Evolutionary conservation across 345 rosid genomes (phyloP).

Genomic region (Noccaea caerulescens): DNA sequence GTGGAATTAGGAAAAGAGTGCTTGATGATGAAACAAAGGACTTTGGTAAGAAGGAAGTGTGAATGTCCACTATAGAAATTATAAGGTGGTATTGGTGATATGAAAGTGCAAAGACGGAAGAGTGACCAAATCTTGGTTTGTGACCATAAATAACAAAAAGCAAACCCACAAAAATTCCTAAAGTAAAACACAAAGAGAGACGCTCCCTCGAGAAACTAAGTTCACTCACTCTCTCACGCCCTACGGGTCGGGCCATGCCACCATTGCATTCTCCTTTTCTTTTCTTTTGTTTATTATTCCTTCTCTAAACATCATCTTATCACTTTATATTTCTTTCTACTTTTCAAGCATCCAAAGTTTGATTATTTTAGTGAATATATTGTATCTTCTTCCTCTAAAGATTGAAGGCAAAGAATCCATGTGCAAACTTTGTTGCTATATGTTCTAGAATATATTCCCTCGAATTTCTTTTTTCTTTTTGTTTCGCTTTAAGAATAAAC

Average conservation of each 20-base stretch:
- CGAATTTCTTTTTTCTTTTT: constrained; percentile 24
- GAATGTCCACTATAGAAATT: constrained; percentile 39
- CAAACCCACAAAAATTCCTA: constrained; percentile 32
- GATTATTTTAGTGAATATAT: constrained; percentile 37
- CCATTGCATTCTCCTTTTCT: constrained; percentile 35
- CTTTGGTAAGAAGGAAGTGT: constrained; percentile 26
- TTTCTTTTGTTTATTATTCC: constrained; percentile 17
- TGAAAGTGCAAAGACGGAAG: constrained; percentile 34
- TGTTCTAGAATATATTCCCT: constrained; percentile 38
- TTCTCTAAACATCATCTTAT: constrained; percentile 30
- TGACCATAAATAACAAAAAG: constrained; percentile 48
- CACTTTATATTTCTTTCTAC: constrained; percentile 33
- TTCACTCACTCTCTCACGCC: constrained; percentile 36
- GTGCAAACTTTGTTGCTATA: constrained; percentile 41
- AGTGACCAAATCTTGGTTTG: constrained; percentile 38
- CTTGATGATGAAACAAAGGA: constrained; percentile 42
- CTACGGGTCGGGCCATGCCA: constrained; percentile 41
- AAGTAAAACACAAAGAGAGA: constrained; percentile 34
- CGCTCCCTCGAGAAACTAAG: constrained; percentile 47
- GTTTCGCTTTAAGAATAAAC: constrained; percentile 25
- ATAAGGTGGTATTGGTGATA: constrained; percentile 28
- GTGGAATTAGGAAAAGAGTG: constrained; percentile 23
- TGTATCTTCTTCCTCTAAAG: constrained; percentile 41
- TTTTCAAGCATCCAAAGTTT: constrained; percentile 42
- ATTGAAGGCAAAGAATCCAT: constrained; percentile 35